phyloP scores from a whole-genome alignment of 441 rosid genomes.

The Brassica balearica region DNA sequence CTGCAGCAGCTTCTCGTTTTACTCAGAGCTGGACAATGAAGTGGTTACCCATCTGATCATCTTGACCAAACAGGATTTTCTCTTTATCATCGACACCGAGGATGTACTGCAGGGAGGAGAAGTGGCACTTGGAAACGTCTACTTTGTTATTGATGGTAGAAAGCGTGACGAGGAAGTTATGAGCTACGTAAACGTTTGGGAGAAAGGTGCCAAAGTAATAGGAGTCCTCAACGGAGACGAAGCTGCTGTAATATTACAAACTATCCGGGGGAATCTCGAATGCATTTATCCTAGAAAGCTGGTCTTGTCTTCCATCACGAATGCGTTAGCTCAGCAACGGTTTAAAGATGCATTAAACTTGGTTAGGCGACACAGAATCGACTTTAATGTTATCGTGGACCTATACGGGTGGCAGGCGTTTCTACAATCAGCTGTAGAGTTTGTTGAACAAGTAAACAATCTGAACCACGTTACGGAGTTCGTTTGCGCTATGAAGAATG shows the following conservation, averaged over 20 bases:
- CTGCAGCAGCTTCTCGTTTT: conserved; percentile 87
- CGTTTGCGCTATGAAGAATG: conserved; percentile 84
- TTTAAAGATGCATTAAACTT: conserved; percentile 81
- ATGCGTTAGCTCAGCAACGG: conserved; percentile 72
- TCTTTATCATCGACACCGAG: conserved; percentile 70
- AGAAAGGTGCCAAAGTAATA: conserved; percentile 80
- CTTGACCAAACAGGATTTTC: conserved; percentile 87
- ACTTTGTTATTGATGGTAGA: conserved; percentile 59
- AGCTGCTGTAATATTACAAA: conserved; percentile 83
- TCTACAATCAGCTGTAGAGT: conserved; percentile 73
- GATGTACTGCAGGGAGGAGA: conserved; percentile 74
- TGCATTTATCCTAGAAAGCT: conserved; percentile 91
- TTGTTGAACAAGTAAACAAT: conserved; percentile 82
- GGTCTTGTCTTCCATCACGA: conserved; percentile 75
- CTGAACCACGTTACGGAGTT: conserved; percentile 90
- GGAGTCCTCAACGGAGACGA: conserved; percentile 95
- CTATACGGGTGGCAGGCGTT: conserved; percentile 85
- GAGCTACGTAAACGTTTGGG: conserved; percentile 81
- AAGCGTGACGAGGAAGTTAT: conserved; percentile 65
- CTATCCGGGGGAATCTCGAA: conserved; percentile 87
- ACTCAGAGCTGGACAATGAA: conserved; percentile 73
- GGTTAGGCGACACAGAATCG: conserved; percentile 96
- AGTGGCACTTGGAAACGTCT: conserved; percentile 56
- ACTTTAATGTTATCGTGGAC: conserved; percentile 87
- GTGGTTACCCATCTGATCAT: conserved; percentile 81